Evolutionary conservation across 352 stramenopile genomes (phyloP).

Genomic region (Phytopythium sindhum): DNA sequence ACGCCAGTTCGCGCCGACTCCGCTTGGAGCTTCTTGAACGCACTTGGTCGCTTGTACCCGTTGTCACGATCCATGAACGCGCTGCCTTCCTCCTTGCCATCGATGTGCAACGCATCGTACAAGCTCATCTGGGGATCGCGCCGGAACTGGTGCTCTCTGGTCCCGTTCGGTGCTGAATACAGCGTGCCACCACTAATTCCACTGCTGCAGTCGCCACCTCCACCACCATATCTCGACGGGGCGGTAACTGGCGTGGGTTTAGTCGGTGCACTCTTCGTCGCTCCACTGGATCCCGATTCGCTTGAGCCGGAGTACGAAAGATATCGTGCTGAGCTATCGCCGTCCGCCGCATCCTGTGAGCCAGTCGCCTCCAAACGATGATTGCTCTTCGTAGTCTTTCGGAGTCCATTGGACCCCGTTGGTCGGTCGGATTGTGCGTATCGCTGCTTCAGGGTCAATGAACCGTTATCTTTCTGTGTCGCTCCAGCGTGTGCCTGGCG

Average conservation of each 20-base stretch:
- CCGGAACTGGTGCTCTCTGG: conserved; percentile 14
- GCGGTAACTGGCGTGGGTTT: conserved; percentile 2
- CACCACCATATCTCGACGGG: conserved; percentile 4
- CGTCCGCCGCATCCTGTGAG: neutral
- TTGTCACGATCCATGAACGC: conserved; percentile 25
- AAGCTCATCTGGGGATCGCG: conserved; percentile 53
- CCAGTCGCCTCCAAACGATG: neutral
- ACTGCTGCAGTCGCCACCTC: neutral
- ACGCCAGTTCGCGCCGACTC: conserved; percentile 38
- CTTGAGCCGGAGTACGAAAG: conserved; percentile 35
- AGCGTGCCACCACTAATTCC: neutral
- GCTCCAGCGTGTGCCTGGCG: neutral
- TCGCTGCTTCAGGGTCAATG: neutral
- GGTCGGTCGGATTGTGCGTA: neutral
- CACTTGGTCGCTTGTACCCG: conserved; percentile 47
- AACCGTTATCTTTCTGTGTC: neutral
- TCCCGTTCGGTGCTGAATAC: neutral
- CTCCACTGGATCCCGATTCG: neutral
- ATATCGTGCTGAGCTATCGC: conserved; percentile 26
- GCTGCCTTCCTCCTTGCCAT: conserved; percentile 27
- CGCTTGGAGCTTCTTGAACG: conserved; percentile 52
- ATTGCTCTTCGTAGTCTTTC: neutral
- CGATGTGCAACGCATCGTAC: conserved; percentile 54
- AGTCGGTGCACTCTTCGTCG: conserved; percentile 3
- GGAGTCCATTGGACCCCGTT: conserved; percentile 4